Evolutionary conservation across 371 early-diverging fungal genomes (phyloP), one percentile per base, ranked within the genome.

Genomic region (Mycotypha africana): DNA sequence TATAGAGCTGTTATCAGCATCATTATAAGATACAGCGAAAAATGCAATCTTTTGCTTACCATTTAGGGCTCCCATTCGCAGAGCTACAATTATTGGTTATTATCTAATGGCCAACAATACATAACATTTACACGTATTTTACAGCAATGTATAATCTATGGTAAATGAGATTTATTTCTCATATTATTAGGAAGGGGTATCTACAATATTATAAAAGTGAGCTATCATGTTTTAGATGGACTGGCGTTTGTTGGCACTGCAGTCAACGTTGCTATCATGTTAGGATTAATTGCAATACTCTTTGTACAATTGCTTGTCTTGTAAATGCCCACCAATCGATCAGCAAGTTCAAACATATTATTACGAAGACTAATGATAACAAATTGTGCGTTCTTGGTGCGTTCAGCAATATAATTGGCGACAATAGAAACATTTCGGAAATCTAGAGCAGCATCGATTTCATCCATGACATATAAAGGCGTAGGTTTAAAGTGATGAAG

Each of bases 401-500:
- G 86, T 53, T 98, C 94, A 51, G 94, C 94, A 74, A 99, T 95
- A 65, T 98, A 99, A 66, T 98, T 93, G 15, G 99, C 99, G 1
- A 99, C 92, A 63, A 99, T 95, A 23, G 97, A 93, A 8, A 99
- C 99, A 68, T 99, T 99, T 50, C 98, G 86, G 74, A 97, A 99
- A 67, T 99, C 99, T 33, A 99, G 75, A 2, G 99, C 99, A 0
- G 99, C 99, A 67, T 99, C 99, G 56, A 99, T 99, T 70, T 99
- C 99, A 74, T 99, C 99, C 99, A 99, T 99, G 16, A 99, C 94
- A 70, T 99, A 99, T 17, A 99, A 75, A 12, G 99, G 98, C 9
- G 98, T 98, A 2, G 99, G 99, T 56, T 95, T 96, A 81, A 88
- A 99, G 65, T 94, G 97, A 66, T 99, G 99, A 38, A 99, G 79